phyloP scores from a whole-genome alignment of 306 rosid species.

The Trifolium subterraneum region DNA sequence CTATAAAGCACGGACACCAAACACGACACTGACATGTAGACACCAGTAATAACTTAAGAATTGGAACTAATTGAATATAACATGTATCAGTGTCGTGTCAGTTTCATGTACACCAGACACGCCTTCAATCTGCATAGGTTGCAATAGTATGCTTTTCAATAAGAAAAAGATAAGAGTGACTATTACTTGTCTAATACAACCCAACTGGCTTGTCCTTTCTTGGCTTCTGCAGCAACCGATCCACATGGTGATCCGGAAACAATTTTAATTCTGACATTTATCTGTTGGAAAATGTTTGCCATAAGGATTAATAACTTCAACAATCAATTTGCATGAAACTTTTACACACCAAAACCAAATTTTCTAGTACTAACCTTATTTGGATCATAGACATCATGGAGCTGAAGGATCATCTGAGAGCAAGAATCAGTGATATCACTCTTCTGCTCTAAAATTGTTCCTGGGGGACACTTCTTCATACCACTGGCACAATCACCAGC shows the following conservation, averaged over 20 bases:
- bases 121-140: neutral
- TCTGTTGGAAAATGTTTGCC: conserved; percentile 53
- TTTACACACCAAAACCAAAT: conserved; percentile 6
- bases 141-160: conserved; percentile 37
- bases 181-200: conserved; percentile 95
- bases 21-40: neutral
- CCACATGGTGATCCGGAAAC: conserved; percentile 95
- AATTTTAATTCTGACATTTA: conserved; percentile 90
- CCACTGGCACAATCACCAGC: conserved; percentile 96
- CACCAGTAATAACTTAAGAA: neutral
- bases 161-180: conserved; percentile 35
- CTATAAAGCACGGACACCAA: neutral
- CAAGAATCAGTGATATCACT: conserved; percentile 85
- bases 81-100: neutral
- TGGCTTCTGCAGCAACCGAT: conserved; percentile 89
- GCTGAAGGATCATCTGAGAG: conserved; percentile 99
- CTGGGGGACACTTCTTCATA: conserved; percentile 67
- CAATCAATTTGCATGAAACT: conserved; percentile 35
- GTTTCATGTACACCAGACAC: neutral
- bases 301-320: conserved; percentile 32
- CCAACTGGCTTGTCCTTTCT: conserved; percentile 90
- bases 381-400: conserved; percentile 94
- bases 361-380: conserved; percentile 63
- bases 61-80: neutral
- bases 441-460: conserved; percentile 75